Evolutionary conservation across 75 land plant genomes (phyloP).

Genomic region (Pinus tabuliformis): DNA sequence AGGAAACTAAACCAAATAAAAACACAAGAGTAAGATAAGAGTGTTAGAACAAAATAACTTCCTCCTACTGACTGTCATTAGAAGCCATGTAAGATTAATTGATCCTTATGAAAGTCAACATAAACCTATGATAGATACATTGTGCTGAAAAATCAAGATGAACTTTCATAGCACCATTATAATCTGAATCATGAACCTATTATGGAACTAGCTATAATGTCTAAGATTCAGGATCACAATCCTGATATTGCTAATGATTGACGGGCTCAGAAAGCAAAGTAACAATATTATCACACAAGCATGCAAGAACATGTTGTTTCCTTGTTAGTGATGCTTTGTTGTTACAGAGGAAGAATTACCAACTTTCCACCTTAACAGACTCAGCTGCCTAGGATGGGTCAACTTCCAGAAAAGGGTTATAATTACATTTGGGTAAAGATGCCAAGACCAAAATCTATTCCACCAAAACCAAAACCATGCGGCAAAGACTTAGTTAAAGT

Average conservation of each 20-base stretch:
- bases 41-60: background rate
- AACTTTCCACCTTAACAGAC: too few species aligned
- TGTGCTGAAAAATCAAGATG: background rate
- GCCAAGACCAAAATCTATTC: too few species aligned
- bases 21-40: background rate
- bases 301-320: too few species aligned
- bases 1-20: constrained; percentile 66
- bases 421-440: too few species aligned
- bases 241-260: background rate
- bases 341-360: too few species aligned
- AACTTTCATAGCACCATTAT: background rate
- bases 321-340: too few species aligned
- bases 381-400: too few species aligned
- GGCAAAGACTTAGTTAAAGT: too few species aligned
- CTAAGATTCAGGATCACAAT: background rate
- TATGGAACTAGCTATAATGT: background rate
- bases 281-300: too few species aligned
- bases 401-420: too few species aligned
- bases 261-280: background rate
- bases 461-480: too few species aligned
- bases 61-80: background rate
- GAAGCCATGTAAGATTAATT: background rate
- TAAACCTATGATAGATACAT: background rate
- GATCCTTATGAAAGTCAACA: background rate
- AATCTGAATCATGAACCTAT: background rate